Evolutionary conservation across 78 protist species (phyloP), one percentile per base, ranked within the genome.

Genomic region (Polysphondylium violaceum): DNA sequence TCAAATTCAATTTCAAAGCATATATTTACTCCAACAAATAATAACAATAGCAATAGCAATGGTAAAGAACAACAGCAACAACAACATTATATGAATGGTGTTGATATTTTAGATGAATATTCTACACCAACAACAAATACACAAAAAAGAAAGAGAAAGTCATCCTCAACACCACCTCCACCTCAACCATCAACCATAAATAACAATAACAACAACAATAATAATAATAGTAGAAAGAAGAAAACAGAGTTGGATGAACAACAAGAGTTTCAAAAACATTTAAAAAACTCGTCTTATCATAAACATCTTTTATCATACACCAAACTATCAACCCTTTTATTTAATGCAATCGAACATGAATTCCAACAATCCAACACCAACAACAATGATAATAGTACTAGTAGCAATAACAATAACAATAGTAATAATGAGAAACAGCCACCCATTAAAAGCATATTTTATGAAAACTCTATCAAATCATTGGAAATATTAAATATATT

Each of bases 391-490:
- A 65, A 36, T 35, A 23, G 41, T 12, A 5, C 7, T 19, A 41
- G 19, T 23, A 31, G 31, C 25, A 71, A 29, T 7, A 64, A 36
- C 23, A 36, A 64, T 17, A 68, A 23, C 55, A 65, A 64, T 21
- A 65, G n/a, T n/a, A n/a, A n/a, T n/a, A n/a, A n/a, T 53, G n/a
- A 53, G 17, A 53, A 53, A n/a, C 14, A 4, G 11, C 60, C 60
- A 53, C 21, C 60, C 14, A 40, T 40, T 21, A 11, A 67, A 38
- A 72, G 31, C 50, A 38, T 51, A 72, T 31, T 50, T 43, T 72
- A 50, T 72, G 51, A 72, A 72, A 72, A 72, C 21, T 72, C 78
- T 17, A 25, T 51, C 0, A 72, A 72, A 51, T 44, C 78, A 44
- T 33, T 72, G 17, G 63, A 72, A 50, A 72, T 72, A 21, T 40